Evolutionary conservation across 345 rosid species (phyloP), one percentile per base, ranked within the genome.

Genomic region (Orychophragmus violaceus): DNA sequence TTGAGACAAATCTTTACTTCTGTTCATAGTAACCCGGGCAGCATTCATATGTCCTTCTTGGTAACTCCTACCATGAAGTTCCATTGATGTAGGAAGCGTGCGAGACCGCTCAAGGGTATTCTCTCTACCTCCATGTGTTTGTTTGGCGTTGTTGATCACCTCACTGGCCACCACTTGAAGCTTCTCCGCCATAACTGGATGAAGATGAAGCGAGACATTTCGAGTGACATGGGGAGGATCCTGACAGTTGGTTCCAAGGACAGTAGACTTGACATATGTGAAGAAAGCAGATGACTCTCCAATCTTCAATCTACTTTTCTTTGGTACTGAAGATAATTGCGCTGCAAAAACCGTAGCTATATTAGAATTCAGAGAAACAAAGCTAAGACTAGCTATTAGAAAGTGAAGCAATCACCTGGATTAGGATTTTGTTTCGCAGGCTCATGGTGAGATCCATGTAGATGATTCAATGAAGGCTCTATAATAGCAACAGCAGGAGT

Each of bases 231-330:
- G 41, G 23, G 68, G 68, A 66, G 62, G 58, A 59, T 74, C 72
- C 63, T 61, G 72, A 66, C 63, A 9, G 42, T 52, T 66, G 56
- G 72, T 59, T 52, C 77, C 79, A 57, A 87, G 77, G 69, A 80
- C 77, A 74, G 71, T 75, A 27, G 96, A 84, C 74, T 90, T 94
- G 42, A 87, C 95, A 17, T 94, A 94, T 48, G 95, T 86, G 62
- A 90, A 90, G 82, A 94, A 94, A 57, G 99, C 99, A 12, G 99
- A 94, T 3, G 99, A 94, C 74, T 80, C 94, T 5, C 97, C 99
- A 57, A 87, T 79, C 81, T 70, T 75, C 62, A 75, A 32, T 32
- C 86, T 82, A 69, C 90, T 85, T 76, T 87, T 90, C 83, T 78
- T 90, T 25, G 99, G 99, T 24, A 76, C 87, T 62, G 82, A 78